phyloP scores from a whole-genome alignment of 805 yeast genomes.

The Maudiozyma bulderi region DNA sequence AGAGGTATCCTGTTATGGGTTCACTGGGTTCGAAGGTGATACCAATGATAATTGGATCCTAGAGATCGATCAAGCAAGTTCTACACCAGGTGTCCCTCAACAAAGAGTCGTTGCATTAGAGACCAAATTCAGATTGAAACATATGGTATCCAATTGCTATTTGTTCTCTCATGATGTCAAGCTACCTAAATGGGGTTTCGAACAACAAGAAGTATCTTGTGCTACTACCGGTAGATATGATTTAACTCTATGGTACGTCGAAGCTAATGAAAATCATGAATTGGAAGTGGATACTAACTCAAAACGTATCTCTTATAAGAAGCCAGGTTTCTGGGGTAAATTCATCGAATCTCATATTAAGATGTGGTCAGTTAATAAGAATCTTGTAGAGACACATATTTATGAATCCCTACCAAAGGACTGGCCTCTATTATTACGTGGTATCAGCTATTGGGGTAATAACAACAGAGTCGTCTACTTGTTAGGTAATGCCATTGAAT shows the following conservation, averaged over 20 bases:
- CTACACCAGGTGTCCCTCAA: conserved; percentile 44
- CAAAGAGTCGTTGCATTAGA: conserved; percentile 52
- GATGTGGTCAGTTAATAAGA: conserved; percentile 73
- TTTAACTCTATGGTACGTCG: conserved; percentile 64
- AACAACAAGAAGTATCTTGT: conserved; percentile 78
- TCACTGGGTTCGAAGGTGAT: conserved; percentile 68
- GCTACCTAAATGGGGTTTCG: conserved; percentile 76
- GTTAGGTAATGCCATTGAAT: conserved; percentile 67
- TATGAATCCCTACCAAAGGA: conserved; percentile 63
- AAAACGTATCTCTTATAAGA: conserved; percentile 43
- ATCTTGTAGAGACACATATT: conserved; percentile 57
- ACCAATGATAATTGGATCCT: conserved; percentile 76
- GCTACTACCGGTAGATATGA: conserved; percentile 58
- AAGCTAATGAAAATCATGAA: conserved; percentile 49
- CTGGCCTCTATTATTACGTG: conserved; percentile 71
- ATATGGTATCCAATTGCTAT: conserved; percentile 71
- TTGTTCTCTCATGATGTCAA: conserved; percentile 67
- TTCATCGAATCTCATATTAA: conserved; percentile 54
- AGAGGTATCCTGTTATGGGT: conserved; percentile 72
- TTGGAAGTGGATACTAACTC: conserved; percentile 31
- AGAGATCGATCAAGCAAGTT: conserved; percentile 51
- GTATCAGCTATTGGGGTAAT: conserved; percentile 66
- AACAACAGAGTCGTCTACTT: conserved; percentile 55
- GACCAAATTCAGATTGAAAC: conserved; percentile 63
- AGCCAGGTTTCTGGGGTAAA: conserved; percentile 47